phyloP scores from a whole-genome alignment of 306 rosid species.

The Luffa acutangula region DNA sequence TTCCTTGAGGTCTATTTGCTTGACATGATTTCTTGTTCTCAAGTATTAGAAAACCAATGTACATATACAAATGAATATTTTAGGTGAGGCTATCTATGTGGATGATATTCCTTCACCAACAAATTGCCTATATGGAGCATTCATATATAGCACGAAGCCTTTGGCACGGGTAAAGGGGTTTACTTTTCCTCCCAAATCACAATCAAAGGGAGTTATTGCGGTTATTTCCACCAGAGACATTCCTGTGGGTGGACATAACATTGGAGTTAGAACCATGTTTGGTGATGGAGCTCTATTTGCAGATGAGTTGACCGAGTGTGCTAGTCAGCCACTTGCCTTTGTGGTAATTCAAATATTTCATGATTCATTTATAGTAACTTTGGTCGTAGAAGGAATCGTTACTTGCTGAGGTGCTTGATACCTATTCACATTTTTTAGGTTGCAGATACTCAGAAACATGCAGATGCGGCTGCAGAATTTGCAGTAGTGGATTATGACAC shows the following conservation, averaged over 20 bases:
- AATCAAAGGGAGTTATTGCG: slow-evolving; percentile 37
- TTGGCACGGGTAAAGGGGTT: slow-evolving; percentile 57
- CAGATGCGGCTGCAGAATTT: slow-evolving; percentile 54
- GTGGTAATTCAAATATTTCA: slow-evolving; percentile 45
- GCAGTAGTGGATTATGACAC: slow-evolving; percentile 57
- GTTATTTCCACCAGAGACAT: slow-evolving; percentile 64
- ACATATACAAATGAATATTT: slow-evolving; percentile 13
- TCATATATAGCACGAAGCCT: slow-evolving; percentile 62
- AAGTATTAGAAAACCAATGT: neutral
- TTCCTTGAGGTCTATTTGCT: neutral
- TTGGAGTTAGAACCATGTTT: slow-evolving; percentile 51
- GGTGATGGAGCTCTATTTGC: slow-evolving; percentile 72
- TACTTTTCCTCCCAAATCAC: slow-evolving; percentile 31
- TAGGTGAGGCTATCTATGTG: slow-evolving; percentile 87
- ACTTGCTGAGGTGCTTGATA: neutral
- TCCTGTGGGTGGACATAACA: slow-evolving; percentile 54
- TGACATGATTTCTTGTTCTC: neutral
- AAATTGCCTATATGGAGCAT: slow-evolving; percentile 74
- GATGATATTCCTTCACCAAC: slow-evolving; percentile 89
- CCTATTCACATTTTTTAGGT: slow-evolving; percentile 30
- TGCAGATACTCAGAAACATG: slow-evolving; percentile 88
- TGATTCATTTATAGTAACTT: slow-evolving; percentile 9
- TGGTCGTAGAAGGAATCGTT: neutral
- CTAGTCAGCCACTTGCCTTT: slow-evolving; percentile 70
- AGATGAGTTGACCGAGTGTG: slow-evolving; percentile 47